These are phyloP conservation scores for Mycosphaerella sp. DNA, from an alignment of 2,329 filamentous ascomycete species.

Conservation along the genomic window DNA sequence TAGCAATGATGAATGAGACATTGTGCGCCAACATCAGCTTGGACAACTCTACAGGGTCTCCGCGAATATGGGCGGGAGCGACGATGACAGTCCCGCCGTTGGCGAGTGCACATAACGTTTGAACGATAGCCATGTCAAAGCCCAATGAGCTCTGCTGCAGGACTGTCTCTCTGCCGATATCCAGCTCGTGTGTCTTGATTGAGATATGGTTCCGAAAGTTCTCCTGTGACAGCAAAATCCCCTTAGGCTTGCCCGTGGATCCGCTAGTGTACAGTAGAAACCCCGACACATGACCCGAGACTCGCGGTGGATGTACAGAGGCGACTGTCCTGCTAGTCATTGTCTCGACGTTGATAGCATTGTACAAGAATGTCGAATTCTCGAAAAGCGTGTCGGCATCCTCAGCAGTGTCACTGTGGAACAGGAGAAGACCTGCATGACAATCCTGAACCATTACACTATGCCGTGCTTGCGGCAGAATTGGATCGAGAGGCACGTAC, in stretches of 20 bases:
- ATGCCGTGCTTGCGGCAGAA: not conserved
- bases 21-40: conserved; percentile 33
- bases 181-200: not conserved
- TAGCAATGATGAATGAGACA: conserved; percentile 36
- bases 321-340: not conserved
- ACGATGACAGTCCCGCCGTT: conserved; percentile 37
- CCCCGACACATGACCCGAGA: not conserved
- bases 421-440: not conserved
- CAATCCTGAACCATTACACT: not conserved
- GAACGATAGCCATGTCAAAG: conserved; percentile 40
- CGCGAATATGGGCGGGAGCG: conserved; percentile 28
- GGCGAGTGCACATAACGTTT: conserved; percentile 35
- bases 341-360: not conserved
- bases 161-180: not conserved
- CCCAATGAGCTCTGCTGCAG: conserved; percentile 24
- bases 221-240: not conserved
- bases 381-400: not conserved
- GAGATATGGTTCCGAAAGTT: not conserved
- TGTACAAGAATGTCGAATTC: no score
- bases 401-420: not conserved
- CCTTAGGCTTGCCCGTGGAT: conserved; percentile 6
- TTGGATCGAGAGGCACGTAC: not conserved
- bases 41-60: conserved; percentile 34
- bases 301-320: not conserved
- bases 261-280: conserved; percentile 3